Evolutionary conservation across 2,329 filamentous ascomycete genomes (phyloP), one percentile per base, ranked within the genome.

Genomic region (Aspergillus novofumigatus): DNA sequence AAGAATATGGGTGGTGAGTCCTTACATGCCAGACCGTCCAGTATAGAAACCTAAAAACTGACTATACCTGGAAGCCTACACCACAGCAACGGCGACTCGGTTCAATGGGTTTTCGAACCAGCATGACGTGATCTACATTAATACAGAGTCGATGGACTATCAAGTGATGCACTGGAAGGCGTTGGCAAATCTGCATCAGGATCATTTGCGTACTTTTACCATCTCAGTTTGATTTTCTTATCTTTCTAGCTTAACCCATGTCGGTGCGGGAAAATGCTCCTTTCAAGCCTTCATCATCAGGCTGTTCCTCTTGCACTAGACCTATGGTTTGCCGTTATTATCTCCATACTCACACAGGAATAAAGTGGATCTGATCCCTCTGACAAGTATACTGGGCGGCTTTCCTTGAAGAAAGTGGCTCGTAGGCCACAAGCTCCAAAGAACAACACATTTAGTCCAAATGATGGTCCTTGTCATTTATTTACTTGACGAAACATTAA

Each of bases 1-100:
- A 52, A 49, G 25, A 59, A 69, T 52, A 71, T 70, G 65, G 68
- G 67, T 38, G 66, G 66, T 67, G 49, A 59, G 65, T 59, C 3
- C 1, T 11, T 52, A 49, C 45, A 53, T 41, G 14, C 14, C 4
- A 44, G 8, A 9, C 41, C 23, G 8, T 23, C n/a, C n/a, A 9
- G 17, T 7, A 44, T 44, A 20, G 11, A 20, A 20, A 57, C 49
- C 51, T 9, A 53, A 54, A 54, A 6, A 25, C 41, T 57, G 21
- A 55, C 25, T 55, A 23, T 38, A 4, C 26, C 3, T 7, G 7
- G 10, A 28, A 67, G 64, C 65, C 5, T 66, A 67, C 51, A 63
- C 60, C 1, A 53, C 35, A 14, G 52, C 56, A 2, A 60, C 63
- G 4, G 52, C 66, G 4, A 68, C 67, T 1, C 63, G 51, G 32